phyloP scores from a whole-genome alignment of 1,284 basidiomycete species.

The Ceratobasidium sp. region DNA sequence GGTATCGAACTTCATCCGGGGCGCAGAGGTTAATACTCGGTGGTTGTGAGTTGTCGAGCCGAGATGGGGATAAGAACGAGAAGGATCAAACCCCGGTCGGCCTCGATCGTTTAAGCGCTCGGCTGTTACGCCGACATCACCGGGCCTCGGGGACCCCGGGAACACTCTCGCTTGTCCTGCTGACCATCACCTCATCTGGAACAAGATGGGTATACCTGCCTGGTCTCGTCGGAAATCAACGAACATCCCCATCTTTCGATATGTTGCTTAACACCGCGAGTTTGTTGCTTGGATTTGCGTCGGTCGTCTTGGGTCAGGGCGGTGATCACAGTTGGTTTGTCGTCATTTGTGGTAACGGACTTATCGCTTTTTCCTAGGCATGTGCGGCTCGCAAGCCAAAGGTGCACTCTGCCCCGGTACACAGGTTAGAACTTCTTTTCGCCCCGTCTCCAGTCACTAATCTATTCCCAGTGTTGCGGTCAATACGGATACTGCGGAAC shows the following conservation, averaged over 20 bases:
- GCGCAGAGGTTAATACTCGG: background rate
- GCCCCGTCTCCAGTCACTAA: background rate
- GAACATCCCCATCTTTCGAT: background rate
- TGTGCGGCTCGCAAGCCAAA: slow-evolving; percentile 27
- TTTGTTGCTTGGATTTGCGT: background rate
- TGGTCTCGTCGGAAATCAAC: background rate
- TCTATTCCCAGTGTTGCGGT: background rate
- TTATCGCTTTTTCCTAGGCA: background rate
- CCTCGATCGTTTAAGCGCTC: background rate
- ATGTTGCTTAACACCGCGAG: background rate
- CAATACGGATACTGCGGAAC: slow-evolving; percentile 39
- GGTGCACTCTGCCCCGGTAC: slow-evolving; percentile 20
- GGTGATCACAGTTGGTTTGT: background rate
- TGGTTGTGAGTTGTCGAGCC: background rate
- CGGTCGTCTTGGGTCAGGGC: background rate
- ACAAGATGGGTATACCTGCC: slow-evolving; percentile 1
- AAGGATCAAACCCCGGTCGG: background rate
- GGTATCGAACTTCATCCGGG: background rate
- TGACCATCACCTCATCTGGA: background rate
- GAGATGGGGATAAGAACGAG: background rate
- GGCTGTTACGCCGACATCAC: slow-evolving; percentile 10
- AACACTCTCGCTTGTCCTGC: background rate
- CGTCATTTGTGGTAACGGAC: too few species aligned
- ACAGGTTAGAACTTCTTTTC: background rate
- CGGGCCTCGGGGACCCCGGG: slow-evolving; percentile 4